These are phyloP conservation scores for Ensete glaucum DNA, from an alignment of 176 grass and related monocot species.

Conservation along the genomic window DNA sequence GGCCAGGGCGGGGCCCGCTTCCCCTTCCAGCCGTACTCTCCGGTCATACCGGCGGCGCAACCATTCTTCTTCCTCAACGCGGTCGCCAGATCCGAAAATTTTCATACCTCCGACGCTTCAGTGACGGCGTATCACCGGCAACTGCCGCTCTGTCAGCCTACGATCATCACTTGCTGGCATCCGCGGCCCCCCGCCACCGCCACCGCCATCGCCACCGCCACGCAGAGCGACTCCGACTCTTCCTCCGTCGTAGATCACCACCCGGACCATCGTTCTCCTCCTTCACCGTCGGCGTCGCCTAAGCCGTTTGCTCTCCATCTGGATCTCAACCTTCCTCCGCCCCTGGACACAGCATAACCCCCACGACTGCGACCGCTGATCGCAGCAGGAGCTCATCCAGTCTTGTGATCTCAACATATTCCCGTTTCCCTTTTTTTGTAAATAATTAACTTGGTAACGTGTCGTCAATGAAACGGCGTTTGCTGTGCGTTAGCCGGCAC, in stretches of 20 bases:
- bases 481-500: too few species aligned
- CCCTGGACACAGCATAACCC: background rate
- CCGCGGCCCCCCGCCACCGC: background rate
- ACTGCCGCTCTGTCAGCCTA: background rate
- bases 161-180: background rate
- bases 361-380: background rate
- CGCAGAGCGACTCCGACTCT: background rate
- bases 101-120: too few species aligned
- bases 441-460: too few species aligned
- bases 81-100: too few species aligned
- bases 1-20: background rate
- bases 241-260: constrained; percentile 12
- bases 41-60: background rate
- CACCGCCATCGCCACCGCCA: too few species aligned
- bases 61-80: constrained; percentile 6
- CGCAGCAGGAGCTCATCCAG: too few species aligned
- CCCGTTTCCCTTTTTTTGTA: background rate
- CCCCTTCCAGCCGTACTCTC: background rate
- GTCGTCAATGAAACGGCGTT: too few species aligned
- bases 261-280: background rate
- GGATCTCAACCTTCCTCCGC: constrained; percentile 12
- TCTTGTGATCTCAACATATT: background rate
- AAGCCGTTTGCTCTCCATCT: background rate
- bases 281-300: background rate
- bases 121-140: background rate